Evolutionary conservation across 2,329 filamentous ascomycete species (phyloP).

Genomic region (Neurospora sp.): DNA sequence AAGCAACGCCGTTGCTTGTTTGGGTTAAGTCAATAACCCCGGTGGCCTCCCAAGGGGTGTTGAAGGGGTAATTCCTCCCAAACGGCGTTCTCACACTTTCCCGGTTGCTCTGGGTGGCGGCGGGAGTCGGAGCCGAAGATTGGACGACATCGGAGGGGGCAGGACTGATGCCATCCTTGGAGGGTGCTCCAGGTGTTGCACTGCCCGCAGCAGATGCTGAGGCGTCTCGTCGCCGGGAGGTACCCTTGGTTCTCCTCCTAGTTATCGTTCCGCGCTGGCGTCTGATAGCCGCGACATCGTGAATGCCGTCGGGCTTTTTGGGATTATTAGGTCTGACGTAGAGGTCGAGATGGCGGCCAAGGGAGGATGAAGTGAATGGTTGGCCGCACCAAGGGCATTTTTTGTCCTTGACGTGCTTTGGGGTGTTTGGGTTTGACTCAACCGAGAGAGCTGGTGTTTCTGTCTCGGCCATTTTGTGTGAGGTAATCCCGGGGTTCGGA

Average conservation of each 20-base stretch:
- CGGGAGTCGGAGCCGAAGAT: constrained; percentile 19
- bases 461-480: constrained; percentile 19
- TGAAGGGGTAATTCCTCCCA: constrained; percentile 44
- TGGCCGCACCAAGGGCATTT: constrained; percentile 82
- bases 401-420: constrained; percentile 65
- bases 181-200: constrained; percentile 35
- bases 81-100: constrained; percentile 23
- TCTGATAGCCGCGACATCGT: constrained; percentile 81
- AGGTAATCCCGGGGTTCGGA: not conserved
- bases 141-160: constrained; percentile 28
- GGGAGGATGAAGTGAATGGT: constrained; percentile 83
- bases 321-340: constrained; percentile 93
- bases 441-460: constrained; percentile 21
- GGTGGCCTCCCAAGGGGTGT: constrained; percentile 63
- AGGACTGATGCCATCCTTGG: constrained; percentile 26
- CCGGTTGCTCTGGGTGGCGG: constrained; percentile 24
- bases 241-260: constrained; percentile 66
- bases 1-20: not conserved
- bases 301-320: constrained; percentile 73
- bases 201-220: constrained; percentile 39
- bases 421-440: constrained; percentile 27
- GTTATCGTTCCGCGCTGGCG: constrained; percentile 80
- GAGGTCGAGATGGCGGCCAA: constrained; percentile 86
- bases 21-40: constrained; percentile 55
- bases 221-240: constrained; percentile 47